Conservation (phyloP, 306 rosid species). For the Cyamopsis tetragonoloba region DNA sequence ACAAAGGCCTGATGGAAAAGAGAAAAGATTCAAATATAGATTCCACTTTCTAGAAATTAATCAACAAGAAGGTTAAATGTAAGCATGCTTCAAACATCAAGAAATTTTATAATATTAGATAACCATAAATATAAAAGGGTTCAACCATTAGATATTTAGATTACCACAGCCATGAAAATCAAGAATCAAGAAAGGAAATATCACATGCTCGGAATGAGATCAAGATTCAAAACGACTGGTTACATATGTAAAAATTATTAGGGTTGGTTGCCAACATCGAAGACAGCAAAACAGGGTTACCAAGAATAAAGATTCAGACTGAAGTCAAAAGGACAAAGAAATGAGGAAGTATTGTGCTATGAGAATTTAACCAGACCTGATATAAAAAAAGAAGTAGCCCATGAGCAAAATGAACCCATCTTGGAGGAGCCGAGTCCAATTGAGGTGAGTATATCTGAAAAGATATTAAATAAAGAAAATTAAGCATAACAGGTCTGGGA, state of each 20-base stretch:
- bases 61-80: background rate
- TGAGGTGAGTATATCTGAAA: constrained; percentile 82
- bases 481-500: background rate
- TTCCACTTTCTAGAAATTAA: background rate
- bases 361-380: constrained; percentile 54
- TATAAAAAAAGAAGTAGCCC: constrained; percentile 89
- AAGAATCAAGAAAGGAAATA: background rate
- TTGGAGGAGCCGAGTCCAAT: constrained; percentile 87
- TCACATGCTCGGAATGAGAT: background rate
- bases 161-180: background rate
- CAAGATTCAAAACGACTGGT: background rate
- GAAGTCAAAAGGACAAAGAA: background rate
- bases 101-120: background rate
- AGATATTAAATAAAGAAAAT: background rate
- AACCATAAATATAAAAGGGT: background rate
- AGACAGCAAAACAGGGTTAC: background rate
- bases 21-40: background rate
- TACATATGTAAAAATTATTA: background rate
- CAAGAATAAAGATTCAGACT: background rate
- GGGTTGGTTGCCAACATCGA: background rate
- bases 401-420: constrained; percentile 94
- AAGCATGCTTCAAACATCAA: constrained; percentile 5
- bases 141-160: background rate
- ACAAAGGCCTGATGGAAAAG: background rate
- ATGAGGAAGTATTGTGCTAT: background rate